These are phyloP conservation scores for Tagetes erecta DNA, from an alignment of 129 eudicot genomes.

Conservation along the genomic window DNA sequence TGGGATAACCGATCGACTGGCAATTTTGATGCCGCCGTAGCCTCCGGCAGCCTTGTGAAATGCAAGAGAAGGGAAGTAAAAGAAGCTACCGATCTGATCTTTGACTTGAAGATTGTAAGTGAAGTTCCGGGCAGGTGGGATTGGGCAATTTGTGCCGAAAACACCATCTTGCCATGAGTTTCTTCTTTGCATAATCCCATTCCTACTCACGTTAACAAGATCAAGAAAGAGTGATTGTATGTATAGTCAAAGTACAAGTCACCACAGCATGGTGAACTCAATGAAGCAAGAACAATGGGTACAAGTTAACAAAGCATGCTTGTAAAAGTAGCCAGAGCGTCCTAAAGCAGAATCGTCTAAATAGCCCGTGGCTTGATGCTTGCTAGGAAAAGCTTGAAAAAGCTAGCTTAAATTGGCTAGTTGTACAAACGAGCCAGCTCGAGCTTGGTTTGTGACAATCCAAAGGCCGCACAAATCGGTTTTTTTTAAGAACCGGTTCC, in stretches of 20 bases:
- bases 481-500: too few species aligned
- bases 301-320: too few species aligned
- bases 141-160: conserved; percentile 63
- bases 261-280: neutral
- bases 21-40: conserved; percentile 58
- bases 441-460: too few species aligned
- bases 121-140: conserved; percentile 65
- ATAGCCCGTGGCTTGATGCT: too few species aligned
- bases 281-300: too few species aligned
- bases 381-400: too few species aligned
- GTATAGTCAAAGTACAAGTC: neutral
- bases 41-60: conserved; percentile 79
- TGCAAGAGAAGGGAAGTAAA: conserved; percentile 68
- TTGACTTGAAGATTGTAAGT: conserved; percentile 65
- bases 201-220: conserved; percentile 42
- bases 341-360: too few species aligned
- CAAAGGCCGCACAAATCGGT: too few species aligned
- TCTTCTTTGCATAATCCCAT: conserved; percentile 64
- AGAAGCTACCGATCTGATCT: conserved; percentile 76
- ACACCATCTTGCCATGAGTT: conserved; percentile 79
- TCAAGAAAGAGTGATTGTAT: neutral
- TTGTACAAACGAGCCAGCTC: too few species aligned
- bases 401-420: too few species aligned
- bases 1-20: conserved; percentile 66
- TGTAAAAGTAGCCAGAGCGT: too few species aligned